These are phyloP conservation scores for Aaosphaeria arxii DNA, from an alignment of 2,329 filamentous ascomycete species.

Conservation along the genomic window DNA sequence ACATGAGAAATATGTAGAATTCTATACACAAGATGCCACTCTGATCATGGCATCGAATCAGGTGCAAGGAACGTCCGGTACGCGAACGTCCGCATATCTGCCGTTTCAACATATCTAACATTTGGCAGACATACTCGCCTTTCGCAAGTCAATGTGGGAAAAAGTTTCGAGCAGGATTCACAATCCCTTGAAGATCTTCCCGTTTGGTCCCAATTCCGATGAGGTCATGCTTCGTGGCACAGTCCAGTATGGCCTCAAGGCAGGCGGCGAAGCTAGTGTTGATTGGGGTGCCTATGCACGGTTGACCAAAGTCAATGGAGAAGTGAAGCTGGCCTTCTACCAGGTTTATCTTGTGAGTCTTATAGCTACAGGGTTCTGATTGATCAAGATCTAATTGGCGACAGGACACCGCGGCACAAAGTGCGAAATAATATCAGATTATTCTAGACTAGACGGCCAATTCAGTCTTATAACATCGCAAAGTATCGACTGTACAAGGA, in stretches of 20 bases:
- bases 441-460: too few species aligned
- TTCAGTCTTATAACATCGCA: too few species aligned
- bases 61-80: constrained; percentile 46
- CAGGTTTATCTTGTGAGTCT: constrained; percentile 53
- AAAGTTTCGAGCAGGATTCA: constrained; percentile 49
- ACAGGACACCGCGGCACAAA: background rate
- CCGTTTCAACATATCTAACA: background rate
- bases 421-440: background rate
- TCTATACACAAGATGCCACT: constrained; percentile 49
- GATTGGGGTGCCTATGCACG: constrained; percentile 57
- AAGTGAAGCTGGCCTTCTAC: constrained; percentile 54
- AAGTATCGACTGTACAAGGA: too few species aligned
- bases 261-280: constrained; percentile 44
- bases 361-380: background rate
- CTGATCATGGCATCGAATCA: constrained; percentile 53
- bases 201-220: constrained; percentile 45
- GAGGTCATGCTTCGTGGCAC: constrained; percentile 56
- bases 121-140: constrained; percentile 43
- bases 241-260: constrained; percentile 53
- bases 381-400: background rate
- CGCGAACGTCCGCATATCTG: constrained; percentile 1
- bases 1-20: constrained; percentile 48
- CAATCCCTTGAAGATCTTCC: constrained; percentile 47
- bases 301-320: constrained; percentile 50
- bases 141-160: constrained; percentile 54